Evolutionary conservation across 768 basidiomycete genomes (phyloP).

Genomic region (Brasilioporus rufonigricans): DNA sequence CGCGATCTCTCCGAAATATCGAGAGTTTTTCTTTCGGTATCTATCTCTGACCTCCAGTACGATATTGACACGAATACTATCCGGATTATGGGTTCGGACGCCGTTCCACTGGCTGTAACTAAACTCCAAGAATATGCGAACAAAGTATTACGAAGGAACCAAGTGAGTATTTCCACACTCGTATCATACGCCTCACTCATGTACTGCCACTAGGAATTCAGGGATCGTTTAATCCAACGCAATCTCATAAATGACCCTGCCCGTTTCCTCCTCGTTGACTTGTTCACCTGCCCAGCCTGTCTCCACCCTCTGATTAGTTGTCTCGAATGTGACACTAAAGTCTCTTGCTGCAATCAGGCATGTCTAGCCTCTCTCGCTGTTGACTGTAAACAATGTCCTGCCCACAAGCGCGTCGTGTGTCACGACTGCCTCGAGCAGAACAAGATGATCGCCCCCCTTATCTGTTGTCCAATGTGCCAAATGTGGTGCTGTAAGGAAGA

Average conservation of each 20-base stretch:
- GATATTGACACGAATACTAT: background rate
- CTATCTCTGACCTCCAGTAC: background rate
- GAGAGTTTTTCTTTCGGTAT: background rate
- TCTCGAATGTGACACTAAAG: conserved; percentile 7
- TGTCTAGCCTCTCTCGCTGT: conserved; percentile 1
- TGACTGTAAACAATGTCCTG: conserved; percentile 1
- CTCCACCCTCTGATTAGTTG: background rate
- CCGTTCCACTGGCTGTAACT: background rate
- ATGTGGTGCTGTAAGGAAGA: conserved; percentile 14
- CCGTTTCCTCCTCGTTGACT: conserved; percentile 4
- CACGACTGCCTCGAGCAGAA: conserved; percentile 1
- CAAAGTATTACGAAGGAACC: background rate
- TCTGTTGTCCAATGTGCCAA: conserved; percentile 6
- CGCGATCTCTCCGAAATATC: background rate
- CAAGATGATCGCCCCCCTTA: conserved; percentile 1
- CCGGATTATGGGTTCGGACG: background rate
- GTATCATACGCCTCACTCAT: background rate
- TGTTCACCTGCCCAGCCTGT: conserved; percentile 18
- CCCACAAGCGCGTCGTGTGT: conserved; percentile 5
- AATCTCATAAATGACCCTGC: background rate
- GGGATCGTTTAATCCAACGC: conserved; percentile 3
- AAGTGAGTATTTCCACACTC: background rate
- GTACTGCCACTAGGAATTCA: conserved; percentile 8
- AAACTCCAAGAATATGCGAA: background rate
- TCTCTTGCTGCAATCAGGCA: background rate